Evolutionary conservation across 2,329 filamentous ascomycete species (phyloP), one percentile per base, ranked within the genome.

Genomic region (Pseudocercospora cruenta): DNA sequence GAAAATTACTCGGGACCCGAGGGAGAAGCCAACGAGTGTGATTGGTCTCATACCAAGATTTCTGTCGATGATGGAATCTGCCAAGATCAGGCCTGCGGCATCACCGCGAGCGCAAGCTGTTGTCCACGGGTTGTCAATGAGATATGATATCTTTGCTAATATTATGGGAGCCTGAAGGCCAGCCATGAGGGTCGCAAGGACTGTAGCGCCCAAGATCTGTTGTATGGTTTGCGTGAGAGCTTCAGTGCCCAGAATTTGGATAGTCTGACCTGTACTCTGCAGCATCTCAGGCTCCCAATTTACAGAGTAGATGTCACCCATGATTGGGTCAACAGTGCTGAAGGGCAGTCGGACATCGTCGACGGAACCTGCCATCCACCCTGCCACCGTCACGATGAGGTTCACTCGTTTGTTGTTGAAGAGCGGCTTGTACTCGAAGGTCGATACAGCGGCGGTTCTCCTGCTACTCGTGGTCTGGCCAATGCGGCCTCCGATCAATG

Each of bases 381-480:
- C 95, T 0, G 94, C 93, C 31, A 99, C 88, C 0, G 95, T 98
- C 45, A 99, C 89, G 69, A 99, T 95, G 31, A 99, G 85, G 73
- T 99, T 98, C 45, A 97, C 92, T 65, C 94, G 87, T 80, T 99
- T 99, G 80, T 98, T 98, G 82, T 99, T 99, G 82, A 98, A 94
- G 54, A 99, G 82, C 6, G 95, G 95, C 53, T 94, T 88, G 77
- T 98, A 99, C 79, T 99, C 95, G 75, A 98, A 99, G 0, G 95
- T 99, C 80, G 90, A 93, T 65, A 99, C 96, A 1, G 94, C 90
- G 14, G 95, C 94, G 1, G 92, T 98, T 72, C 95, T 87, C 73
- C 94, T 87, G 74, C 92, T 85, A n/a, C 94, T 93, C 26, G 95
- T 94, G 76, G 89, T 89, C 49, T 91, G 87, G 58, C 92, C 95